Conservation (phyloP, 1,284 basidiomycete genomes). For the Cutaneotrichosporon curvatum region DNA sequence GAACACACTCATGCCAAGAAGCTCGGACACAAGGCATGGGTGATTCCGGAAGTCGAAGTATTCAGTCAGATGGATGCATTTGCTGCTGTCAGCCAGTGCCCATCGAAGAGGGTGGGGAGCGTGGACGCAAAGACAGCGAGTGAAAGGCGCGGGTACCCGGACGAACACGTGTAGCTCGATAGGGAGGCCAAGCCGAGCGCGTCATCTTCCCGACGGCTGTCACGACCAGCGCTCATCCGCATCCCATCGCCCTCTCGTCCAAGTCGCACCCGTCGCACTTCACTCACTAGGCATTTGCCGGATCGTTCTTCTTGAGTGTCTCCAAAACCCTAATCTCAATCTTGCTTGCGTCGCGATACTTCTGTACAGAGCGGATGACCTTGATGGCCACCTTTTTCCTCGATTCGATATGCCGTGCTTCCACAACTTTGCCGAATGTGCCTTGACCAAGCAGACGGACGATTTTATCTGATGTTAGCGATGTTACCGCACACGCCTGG, state of each 20-base stretch:
- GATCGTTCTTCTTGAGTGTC: constrained; percentile 84
- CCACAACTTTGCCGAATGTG: constrained; percentile 98
- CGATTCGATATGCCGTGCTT: constrained; percentile 75
- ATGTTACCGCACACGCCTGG: neutral
- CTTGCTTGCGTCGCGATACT: constrained; percentile 97
- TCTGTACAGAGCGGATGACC: constrained; percentile 93
- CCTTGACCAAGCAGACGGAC: constrained; percentile 88
- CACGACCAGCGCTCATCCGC: too few species aligned
- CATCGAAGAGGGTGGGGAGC: too few species aligned
- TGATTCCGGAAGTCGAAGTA: constrained; percentile 98
- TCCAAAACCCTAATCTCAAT: constrained; percentile 95
- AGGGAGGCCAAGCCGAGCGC: too few species aligned
- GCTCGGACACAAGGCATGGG: constrained; percentile 93
- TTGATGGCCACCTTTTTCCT: constrained; percentile 84
- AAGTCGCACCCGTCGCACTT: too few species aligned
- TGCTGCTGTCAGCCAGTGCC: constrained; percentile 52
- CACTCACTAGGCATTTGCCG: constrained; percentile 76
- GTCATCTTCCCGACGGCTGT: too few species aligned
- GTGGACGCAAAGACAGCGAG: constrained; percentile 11
- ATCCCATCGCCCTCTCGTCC: too few species aligned
- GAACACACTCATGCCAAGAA: constrained; percentile 95
- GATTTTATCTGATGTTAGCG: constrained; percentile 64
- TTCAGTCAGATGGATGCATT: constrained; percentile 93
- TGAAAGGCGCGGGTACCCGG: constrained; percentile 9
- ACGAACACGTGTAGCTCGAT: too few species aligned